phyloP scores from a whole-genome alignment of 129 eudicot species.

The Heracleum sosnowskyi region DNA sequence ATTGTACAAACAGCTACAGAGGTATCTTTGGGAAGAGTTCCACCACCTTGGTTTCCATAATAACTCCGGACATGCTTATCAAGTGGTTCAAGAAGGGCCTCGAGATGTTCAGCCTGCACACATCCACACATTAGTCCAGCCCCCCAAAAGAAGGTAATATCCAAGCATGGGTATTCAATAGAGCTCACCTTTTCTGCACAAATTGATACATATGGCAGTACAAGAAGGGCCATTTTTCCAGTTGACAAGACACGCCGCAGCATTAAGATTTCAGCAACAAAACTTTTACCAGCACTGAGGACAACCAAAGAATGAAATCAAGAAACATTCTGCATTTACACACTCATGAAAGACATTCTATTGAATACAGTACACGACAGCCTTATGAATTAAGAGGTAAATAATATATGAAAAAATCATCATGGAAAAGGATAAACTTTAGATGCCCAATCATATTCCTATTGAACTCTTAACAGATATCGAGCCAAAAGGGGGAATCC shows the following conservation, averaged over 20 bases:
- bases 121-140: slow-evolving; percentile 5
- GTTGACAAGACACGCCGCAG: slow-evolving; percentile 67
- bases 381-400: neutral
- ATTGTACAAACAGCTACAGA: slow-evolving; percentile 98
- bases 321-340: neutral
- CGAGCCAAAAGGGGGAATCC: neutral
- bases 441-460: neutral
- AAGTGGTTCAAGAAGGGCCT: slow-evolving; percentile 77
- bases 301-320: slow-evolving; percentile 14
- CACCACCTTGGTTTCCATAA: slow-evolving; percentile 97
- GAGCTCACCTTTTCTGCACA: slow-evolving; percentile 79
- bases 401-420: neutral
- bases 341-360: neutral
- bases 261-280: slow-evolving; percentile 97
- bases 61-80: slow-evolving; percentile 88
- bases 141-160: neutral
- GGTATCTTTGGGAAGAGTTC: slow-evolving; percentile 95
- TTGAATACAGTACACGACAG: neutral
- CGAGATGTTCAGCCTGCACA: slow-evolving; percentile 90
- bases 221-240: slow-evolving; percentile 89
- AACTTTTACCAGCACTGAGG: slow-evolving; percentile 96
- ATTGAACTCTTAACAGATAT: neutral
- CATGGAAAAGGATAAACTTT: neutral
- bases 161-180: neutral
- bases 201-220: slow-evolving; percentile 93